These are phyloP conservation scores for Boeremia exigua DNA, from an alignment of 2,329 filamentous ascomycete genomes.

Conservation along the genomic window DNA sequence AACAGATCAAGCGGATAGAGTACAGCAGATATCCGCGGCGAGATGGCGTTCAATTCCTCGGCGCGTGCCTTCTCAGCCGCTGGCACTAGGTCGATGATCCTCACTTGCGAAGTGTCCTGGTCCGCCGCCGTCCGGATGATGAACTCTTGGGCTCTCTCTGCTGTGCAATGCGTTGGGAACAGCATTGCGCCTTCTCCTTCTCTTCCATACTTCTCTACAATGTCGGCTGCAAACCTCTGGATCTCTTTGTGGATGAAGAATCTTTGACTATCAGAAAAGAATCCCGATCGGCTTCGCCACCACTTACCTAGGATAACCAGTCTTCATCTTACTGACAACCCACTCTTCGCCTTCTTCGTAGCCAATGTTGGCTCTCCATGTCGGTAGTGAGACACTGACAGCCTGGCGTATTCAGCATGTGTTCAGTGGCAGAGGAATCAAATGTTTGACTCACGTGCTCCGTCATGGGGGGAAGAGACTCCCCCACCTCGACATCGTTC, in stretches of 20 bases:
- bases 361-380: slow-evolving; percentile 87
- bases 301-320: slow-evolving; percentile 82
- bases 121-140: slow-evolving; percentile 66
- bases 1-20: slow-evolving; percentile 73
- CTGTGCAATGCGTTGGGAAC: slow-evolving; percentile 75
- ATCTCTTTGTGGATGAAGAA: slow-evolving; percentile 94
- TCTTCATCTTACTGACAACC: slow-evolving; percentile 84
- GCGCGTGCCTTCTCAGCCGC: slow-evolving; percentile 61
- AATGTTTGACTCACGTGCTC: slow-evolving; percentile 46
- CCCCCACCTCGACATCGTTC: slow-evolving; percentile 47
- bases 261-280: slow-evolving; percentile 52
- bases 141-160: slow-evolving; percentile 77
- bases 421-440: neutral
- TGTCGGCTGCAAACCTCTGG: slow-evolving; percentile 71
- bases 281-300: neutral
- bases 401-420: slow-evolving; percentile 63
- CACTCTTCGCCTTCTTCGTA: slow-evolving; percentile 93
- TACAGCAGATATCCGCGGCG: slow-evolving; percentile 60
- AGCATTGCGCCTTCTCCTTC: slow-evolving; percentile 75
- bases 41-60: slow-evolving; percentile 52
- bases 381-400: slow-evolving; percentile 93
- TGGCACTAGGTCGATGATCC: slow-evolving; percentile 68
- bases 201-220: slow-evolving; percentile 69
- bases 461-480: slow-evolving; percentile 48
- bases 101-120: slow-evolving; percentile 57